phyloP scores from a whole-genome alignment of 495 filamentous ascomycete genomes.

The Talaromyces adpressus region DNA sequence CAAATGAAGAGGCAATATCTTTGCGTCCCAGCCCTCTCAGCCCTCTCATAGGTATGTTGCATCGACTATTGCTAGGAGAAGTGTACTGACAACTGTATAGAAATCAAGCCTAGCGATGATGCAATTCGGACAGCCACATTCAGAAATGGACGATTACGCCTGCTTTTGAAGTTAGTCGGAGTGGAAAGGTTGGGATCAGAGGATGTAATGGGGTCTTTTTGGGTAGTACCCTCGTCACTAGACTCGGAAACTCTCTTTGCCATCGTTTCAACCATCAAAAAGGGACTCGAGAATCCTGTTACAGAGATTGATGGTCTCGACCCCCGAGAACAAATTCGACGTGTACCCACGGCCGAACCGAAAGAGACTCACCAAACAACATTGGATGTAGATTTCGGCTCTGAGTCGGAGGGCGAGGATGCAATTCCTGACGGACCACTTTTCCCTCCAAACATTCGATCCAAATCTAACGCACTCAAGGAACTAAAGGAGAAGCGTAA shows the following conservation, averaged over 20 bases:
- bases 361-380: slow-evolving; percentile 30
- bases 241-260: slow-evolving; percentile 57
- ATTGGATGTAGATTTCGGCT: slow-evolving; percentile 47
- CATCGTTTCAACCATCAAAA: slow-evolving; percentile 55
- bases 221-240: slow-evolving; percentile 68
- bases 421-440: slow-evolving; percentile 54
- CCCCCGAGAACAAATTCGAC: slow-evolving; percentile 69
- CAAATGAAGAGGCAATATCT: slow-evolving; percentile 28
- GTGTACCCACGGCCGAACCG: slow-evolving; percentile 48
- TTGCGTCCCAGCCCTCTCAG: slow-evolving; percentile 24
- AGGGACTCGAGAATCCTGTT: slow-evolving; percentile 61
- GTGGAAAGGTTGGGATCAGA: slow-evolving; percentile 60
- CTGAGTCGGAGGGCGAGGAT: slow-evolving; percentile 54
- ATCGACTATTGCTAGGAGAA: neutral
- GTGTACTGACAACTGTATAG: slow-evolving; percentile 23
- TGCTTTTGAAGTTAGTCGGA: slow-evolving; percentile 73
- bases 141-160: slow-evolving; percentile 81
- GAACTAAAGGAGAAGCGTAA: slow-evolving; percentile 47
- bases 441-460: slow-evolving; percentile 53
- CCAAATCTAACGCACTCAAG: slow-evolving; percentile 40
- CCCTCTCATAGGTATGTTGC: slow-evolving; percentile 36
- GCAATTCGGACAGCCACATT: slow-evolving; percentile 67
- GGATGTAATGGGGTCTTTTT: slow-evolving; percentile 68
- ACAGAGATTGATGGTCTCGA: slow-evolving; percentile 61
- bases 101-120: slow-evolving; percentile 63